Conservation (phyloP, 2,329 filamentous ascomycete genomes). For the Apiospora marii region DNA sequence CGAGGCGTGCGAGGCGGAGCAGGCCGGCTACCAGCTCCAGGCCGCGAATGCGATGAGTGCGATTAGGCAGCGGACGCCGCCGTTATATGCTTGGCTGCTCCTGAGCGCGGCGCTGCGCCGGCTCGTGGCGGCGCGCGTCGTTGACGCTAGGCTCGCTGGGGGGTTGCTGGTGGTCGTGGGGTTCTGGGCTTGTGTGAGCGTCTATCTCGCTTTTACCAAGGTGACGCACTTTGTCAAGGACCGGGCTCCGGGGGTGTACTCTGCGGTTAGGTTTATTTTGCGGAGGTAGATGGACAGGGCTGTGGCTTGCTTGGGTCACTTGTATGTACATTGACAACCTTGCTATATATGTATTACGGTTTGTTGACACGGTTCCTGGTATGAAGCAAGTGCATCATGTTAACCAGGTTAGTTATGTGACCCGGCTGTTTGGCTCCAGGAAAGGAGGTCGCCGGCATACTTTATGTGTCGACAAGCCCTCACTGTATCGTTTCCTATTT, state of each 20-base stretch:
- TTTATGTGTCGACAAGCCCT: neutral
- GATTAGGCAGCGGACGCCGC: slow-evolving; percentile 32
- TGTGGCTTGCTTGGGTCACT: neutral
- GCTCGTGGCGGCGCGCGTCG: slow-evolving; percentile 45
- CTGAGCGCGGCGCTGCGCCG: slow-evolving; percentile 50
- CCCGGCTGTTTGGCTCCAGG: neutral
- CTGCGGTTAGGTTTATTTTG: slow-evolving; percentile 23
- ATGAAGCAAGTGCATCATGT: neutral
- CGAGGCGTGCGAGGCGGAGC: slow-evolving; percentile 50
- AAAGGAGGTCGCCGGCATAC: neutral
- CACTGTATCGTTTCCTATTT: neutral
- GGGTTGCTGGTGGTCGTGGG: slow-evolving; percentile 55
- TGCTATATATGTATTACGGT: neutral
- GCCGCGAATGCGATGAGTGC: slow-evolving; percentile 11
- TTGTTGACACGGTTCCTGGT: no score
- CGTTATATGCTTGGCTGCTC: slow-evolving; percentile 54
- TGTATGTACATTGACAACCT: neutral
- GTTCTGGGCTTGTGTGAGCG: slow-evolving; percentile 57
- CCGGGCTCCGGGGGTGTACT: slow-evolving; percentile 23
- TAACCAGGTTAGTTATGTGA: neutral
- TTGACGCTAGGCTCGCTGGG: slow-evolving; percentile 53
- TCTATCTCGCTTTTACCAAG: slow-evolving; percentile 59
- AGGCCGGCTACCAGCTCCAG: slow-evolving; percentile 39
- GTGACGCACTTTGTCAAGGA: slow-evolving; percentile 47
- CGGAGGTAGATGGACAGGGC: neutral